Conservation (phyloP, 139 green algal species). For the Edaphochlamys debaryana region DNA sequence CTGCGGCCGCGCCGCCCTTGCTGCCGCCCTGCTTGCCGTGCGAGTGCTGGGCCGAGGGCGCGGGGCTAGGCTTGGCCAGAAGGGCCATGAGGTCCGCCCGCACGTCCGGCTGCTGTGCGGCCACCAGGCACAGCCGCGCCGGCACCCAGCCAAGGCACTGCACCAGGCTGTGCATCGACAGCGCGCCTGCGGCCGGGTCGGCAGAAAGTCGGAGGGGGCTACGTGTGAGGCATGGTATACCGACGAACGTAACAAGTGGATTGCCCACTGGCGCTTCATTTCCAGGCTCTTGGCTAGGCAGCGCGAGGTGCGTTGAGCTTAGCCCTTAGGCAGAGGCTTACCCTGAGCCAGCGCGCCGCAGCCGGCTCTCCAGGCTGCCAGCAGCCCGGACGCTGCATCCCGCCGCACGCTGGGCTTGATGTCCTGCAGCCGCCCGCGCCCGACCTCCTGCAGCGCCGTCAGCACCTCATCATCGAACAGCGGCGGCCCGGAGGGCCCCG, state of each 20-base stretch:
- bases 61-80: not conserved
- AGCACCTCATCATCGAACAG: slow-evolving; percentile 16
- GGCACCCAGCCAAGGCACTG: slow-evolving; percentile 46
- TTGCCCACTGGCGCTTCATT: too few relatives aligned
- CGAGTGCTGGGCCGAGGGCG: too few relatives aligned
- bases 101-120: slow-evolving; percentile 54
- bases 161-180: slow-evolving; percentile 33
- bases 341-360: slow-evolving; percentile 9
- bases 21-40: not conserved
- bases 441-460: not conserved
- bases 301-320: too few relatives aligned
- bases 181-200: not conserved
- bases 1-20: slow-evolving; percentile 39
- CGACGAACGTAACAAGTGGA: too few relatives aligned
- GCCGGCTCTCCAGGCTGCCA: slow-evolving; percentile 50
- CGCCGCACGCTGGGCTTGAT: slow-evolving; percentile 71
- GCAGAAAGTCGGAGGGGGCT: not conserved
- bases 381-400: slow-evolving; percentile 56
- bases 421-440: slow-evolving; percentile 72
- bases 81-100: slow-evolving; percentile 41
- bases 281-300: too few relatives aligned
- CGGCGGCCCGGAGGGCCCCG: not conserved
- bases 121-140: slow-evolving; percentile 35
- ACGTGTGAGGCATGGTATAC: too few relatives aligned
- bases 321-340: too few relatives aligned